Evolutionary conservation across 2,329 filamentous ascomycete species (phyloP), one percentile per base, ranked within the genome.

Genomic region (Ilyonectria destructans): DNA sequence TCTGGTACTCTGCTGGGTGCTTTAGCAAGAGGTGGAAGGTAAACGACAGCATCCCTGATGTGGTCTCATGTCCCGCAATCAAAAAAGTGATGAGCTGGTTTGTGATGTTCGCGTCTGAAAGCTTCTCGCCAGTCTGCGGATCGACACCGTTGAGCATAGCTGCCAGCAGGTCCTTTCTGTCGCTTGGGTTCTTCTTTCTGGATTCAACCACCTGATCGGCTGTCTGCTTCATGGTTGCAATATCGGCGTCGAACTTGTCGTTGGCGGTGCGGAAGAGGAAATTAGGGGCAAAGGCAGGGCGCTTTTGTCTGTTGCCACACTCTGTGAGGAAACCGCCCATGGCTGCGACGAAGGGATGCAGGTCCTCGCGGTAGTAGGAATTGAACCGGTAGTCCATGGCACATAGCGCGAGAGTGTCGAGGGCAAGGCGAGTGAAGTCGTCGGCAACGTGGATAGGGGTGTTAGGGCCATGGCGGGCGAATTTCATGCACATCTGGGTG

Each of bases 331-430:
- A 88, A n/a, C 85, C 85, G 1, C 85, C 84, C 92, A 94, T 93
- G 37, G 90, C 88, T 51, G 85, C 78, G 45, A 94, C 85, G 72
- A 95, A 94, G 0, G 92, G 91, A 71, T 95, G 92, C 77, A 92
- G 82, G 9, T 89, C 84, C 15, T 92, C 87, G 31, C 85, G 85
- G 76, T 94, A 95, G 79, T 91, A 94, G 1, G 88, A 91, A 80
- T 94, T 94, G 85, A 94, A 94, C 19, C 92, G 89, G 67, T 86
- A 91, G 43, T 88, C 88, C 89, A 93, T 92, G n/a, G 89, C 84
- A 77, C 91, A 92, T 3, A 95, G 85, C 1, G 90, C 91, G 9
- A 95, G 85, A 0, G 91, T 92, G 76, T 95, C 92, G 2, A 95
- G 85, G 0, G 92, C 90, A 35, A 94, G 82, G n/a, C 92, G 87